Base-by-base conservation (phyloP, 345 rosid species). In the Populus tremula region DNA sequence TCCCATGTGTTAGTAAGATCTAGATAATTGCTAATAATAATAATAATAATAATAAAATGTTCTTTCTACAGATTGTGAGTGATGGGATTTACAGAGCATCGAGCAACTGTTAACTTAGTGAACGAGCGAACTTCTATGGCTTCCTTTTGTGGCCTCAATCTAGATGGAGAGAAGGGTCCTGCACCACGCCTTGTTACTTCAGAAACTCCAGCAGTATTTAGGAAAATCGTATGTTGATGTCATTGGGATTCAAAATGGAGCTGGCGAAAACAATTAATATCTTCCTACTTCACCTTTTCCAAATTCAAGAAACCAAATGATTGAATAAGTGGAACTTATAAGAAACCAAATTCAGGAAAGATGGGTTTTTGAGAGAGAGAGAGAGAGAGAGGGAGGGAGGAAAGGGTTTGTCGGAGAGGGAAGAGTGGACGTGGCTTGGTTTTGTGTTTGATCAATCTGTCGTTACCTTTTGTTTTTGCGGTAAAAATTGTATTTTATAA, bases 21-120 rank as follows among this genome's bases (percentile, higher is more conserved):
- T 17, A 56, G 13, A 56, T 56, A 54, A 10, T 56, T 56, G 12
- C 10, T 56, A 56, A n/a, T 1, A 56, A 56, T 1, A 17, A 5
- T 8, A 45, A 17, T 2, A 21, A 0, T 2, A 1, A 8, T 0
- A 9, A 7, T 8, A 39, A 39, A 8, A 0, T 13, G 6, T 17
- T 5, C 36, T 16, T 45, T 20, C 25, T 14, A 29, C 67, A 64
- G 76, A 71, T 71, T 13, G 17, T 76, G 66, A 73, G 59, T 6
- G 69, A 81, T 53, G 84, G 80, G 31, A 67, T 35, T 3, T 81
- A 77, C 35, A 33, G 80, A 76, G 74, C 84, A 80, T 31, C 39
- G 79, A 49, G 82, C 79, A n/a, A 41, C 62, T 0, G 35, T 65
- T 1, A 70, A 72, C 45, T 67, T 80, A 1, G 11, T 2, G 5